These are phyloP conservation scores for Canariomyces notabilis DNA, from an alignment of 2,329 filamentous ascomycete genomes.

Conservation along the genomic window DNA sequence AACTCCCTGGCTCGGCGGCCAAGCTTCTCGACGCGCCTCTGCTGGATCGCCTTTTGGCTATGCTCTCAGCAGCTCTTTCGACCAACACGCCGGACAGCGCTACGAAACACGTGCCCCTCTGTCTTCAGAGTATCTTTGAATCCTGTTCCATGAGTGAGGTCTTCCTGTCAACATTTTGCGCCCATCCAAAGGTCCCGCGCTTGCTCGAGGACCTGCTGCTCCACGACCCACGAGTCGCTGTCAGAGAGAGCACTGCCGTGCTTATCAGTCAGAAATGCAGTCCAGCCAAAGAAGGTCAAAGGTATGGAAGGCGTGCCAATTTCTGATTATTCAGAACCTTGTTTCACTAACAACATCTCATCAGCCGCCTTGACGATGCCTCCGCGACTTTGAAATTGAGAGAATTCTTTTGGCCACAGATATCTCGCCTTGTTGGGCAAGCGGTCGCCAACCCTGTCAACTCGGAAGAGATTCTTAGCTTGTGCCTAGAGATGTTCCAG, in stretches of 20 bases:
- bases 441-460: constrained; percentile 30
- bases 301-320: background rate
- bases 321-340: constrained; percentile 11
- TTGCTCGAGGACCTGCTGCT: constrained; percentile 36
- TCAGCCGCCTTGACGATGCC: constrained; percentile 10
- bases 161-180: constrained; percentile 38
- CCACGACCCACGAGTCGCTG: constrained; percentile 30
- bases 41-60: constrained; percentile 30
- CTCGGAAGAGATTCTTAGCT: constrained; percentile 43
- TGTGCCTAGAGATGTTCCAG: constrained; percentile 38
- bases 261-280: constrained; percentile 31
- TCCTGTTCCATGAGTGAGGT: constrained; percentile 34
- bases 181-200: constrained; percentile 24
- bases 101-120: constrained; percentile 31
- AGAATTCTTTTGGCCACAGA: constrained; percentile 44
- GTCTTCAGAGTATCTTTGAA: constrained; percentile 38
- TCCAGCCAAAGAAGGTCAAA: constrained; percentile 12
- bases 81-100: constrained; percentile 25
- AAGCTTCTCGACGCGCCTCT: constrained; percentile 26
- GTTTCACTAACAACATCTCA: background rate
- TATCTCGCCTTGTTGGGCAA: constrained; percentile 34
- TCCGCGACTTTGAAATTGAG: constrained; percentile 37
- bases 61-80: constrained; percentile 24
- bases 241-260: constrained; percentile 34
- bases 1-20: constrained; percentile 16